Percentiles rank a stretch among this genome's conserved stretches.
Evolutionary conservation across 805 yeast species (phyloP).

Genomic region (Wickerhamomyces chaumierensis): DNA sequence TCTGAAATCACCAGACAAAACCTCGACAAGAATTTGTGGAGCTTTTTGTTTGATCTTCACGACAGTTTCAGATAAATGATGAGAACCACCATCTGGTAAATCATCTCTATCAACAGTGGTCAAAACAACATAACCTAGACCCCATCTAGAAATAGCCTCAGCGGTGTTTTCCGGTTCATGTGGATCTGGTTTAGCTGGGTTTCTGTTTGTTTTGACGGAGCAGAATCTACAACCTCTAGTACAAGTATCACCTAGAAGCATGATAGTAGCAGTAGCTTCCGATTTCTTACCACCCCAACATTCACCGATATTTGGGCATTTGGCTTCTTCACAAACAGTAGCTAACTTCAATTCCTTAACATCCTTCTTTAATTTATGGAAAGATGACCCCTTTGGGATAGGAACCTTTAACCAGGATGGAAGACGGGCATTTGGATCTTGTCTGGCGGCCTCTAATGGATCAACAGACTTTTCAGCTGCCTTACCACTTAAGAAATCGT

Average conservation of each 20-base stretch:
- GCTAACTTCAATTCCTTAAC: slow-evolving; percentile 80
- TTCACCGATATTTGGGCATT: slow-evolving; percentile 98
- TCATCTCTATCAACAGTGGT: slow-evolving; percentile 98
- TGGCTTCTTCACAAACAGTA: slow-evolving; percentile 97
- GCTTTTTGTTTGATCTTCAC: slow-evolving; percentile 73
- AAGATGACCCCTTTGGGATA: slow-evolving; percentile 90
- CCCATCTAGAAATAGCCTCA: slow-evolving; percentile 95
- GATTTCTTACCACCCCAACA: slow-evolving; percentile 97
- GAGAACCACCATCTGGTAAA: slow-evolving; percentile 83
- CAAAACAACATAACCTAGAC: slow-evolving; percentile 91
- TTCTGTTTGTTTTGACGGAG: slow-evolving; percentile 86
- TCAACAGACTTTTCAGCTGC: slow-evolving; percentile 58
- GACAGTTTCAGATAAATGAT: slow-evolving; percentile 85
- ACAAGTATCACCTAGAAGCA: slow-evolving; percentile 97
- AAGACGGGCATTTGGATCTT: slow-evolving; percentile 57
- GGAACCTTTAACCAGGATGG: slow-evolving; percentile 95
- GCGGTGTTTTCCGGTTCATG: slow-evolving; percentile 97
- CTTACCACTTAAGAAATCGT: slow-evolving; percentile 75
- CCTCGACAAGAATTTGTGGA: slow-evolving; percentile 86
- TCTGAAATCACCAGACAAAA: slow-evolving; percentile 88
- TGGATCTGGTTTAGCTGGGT: slow-evolving; percentile 85
- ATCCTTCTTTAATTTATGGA: slow-evolving; percentile 71
- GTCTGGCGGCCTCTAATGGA: slow-evolving; percentile 67
- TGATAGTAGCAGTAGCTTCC: slow-evolving; percentile 93
- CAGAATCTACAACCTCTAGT: slow-evolving; percentile 99